These are phyloP conservation scores for Leccinum subrobustum DNA, from an alignment of 1,284 basidiomycete genomes.

Conservation along the genomic window DNA sequence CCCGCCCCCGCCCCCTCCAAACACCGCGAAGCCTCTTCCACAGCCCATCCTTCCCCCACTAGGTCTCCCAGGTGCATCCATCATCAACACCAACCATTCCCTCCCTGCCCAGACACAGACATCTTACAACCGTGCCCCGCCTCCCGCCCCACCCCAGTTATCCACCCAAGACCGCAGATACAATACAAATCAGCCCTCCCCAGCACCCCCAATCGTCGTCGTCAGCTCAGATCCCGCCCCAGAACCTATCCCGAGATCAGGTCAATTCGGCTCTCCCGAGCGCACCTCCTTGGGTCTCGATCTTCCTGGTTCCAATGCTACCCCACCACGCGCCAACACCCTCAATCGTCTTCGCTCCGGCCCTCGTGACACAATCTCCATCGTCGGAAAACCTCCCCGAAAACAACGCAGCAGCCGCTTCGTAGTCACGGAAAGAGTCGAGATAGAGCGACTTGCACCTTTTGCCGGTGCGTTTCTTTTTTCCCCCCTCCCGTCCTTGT, in stretches of 20 bases:
- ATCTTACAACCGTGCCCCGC: conserved; percentile 46
- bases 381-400: conserved; percentile 91
- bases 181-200: conserved; percentile 44
- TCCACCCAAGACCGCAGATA: conserved; percentile 54
- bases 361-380: conserved; percentile 93
- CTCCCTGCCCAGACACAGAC: conserved; percentile 29
- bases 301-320: conserved; percentile 41
- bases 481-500: background rate
- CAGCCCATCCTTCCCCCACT: conserved; percentile 41
- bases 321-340: conserved; percentile 61
- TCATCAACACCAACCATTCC: conserved; percentile 44
- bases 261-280: conserved; percentile 47
- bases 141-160: conserved; percentile 37
- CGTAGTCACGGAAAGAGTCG: conserved; percentile 94
- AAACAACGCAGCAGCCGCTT: conserved; percentile 97
- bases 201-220: conserved; percentile 86
- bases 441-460: conserved; percentile 93
- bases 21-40: conserved; percentile 60
- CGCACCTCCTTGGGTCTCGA: conserved; percentile 53
- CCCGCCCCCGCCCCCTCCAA: conserved; percentile 64
- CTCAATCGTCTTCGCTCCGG: conserved; percentile 69
- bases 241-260: conserved; percentile 47
- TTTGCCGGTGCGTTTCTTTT: conserved; percentile 69
- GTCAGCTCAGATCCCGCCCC: conserved; percentile 77
- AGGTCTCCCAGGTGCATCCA: conserved; percentile 40